phyloP scores from a whole-genome alignment of 345 rosid species.

The Euphorbia pulcherrima region DNA sequence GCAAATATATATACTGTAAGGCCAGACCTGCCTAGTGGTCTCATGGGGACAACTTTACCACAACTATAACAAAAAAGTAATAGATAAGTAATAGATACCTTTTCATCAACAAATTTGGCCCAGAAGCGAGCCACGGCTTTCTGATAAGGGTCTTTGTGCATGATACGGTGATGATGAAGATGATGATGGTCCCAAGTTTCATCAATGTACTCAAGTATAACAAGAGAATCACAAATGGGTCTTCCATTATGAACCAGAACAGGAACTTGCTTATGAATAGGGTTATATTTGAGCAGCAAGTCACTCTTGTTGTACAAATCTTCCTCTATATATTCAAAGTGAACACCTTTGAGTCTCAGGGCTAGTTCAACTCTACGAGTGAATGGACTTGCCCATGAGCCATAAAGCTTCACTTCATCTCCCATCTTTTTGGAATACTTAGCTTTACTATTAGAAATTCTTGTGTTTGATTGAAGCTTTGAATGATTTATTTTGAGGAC shows the following conservation, averaged over 20 bases:
- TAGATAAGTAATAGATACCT: neutral
- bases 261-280: neutral
- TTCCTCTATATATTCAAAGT: neutral
- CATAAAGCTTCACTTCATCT: conserved; percentile 1
- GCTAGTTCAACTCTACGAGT: neutral
- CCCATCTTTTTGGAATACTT: neutral
- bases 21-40: too few species aligned
- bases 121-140: conserved; percentile 2
- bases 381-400: neutral
- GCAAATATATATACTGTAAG: too few species aligned
- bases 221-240: neutral
- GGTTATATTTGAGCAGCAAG: neutral
- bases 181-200: neutral
- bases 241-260: conserved; percentile 6
- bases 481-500: neutral
- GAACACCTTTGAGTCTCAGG: conserved; percentile 1
- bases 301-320: neutral
- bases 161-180: neutral
- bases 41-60: too few species aligned
- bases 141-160: neutral
- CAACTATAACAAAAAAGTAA: too few species aligned
- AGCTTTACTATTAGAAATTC: neutral
- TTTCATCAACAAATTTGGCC: conserved; percentile 1
- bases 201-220: neutral
- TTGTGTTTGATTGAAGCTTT: neutral